Percentiles rank a stretch among this genome's conserved stretches.
Evolutionary conservation across 345 rosid genomes (phyloP).

Genomic region (Diplotaxis tenuifolia): DNA sequence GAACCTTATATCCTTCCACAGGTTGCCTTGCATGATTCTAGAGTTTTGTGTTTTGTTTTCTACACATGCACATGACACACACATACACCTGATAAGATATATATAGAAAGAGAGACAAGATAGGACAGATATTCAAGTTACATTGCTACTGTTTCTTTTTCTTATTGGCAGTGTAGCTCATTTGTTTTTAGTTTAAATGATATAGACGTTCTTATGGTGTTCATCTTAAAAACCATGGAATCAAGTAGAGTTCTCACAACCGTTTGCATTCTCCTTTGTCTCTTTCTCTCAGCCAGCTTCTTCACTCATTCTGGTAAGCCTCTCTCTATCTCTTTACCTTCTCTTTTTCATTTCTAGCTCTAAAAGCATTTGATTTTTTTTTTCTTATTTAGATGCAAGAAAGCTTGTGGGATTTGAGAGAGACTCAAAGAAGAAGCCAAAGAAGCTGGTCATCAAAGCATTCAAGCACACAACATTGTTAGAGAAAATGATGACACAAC

Average conservation of each 20-base stretch:
- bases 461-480: conserved; percentile 38
- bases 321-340: neutral
- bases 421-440: conserved; percentile 9
- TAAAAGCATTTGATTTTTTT: neutral
- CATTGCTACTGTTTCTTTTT: conserved; percentile 11
- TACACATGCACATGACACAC: conserved; percentile 18
- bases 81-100: neutral
- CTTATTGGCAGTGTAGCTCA: conserved; percentile 5
- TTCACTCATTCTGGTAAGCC: conserved; percentile 49
- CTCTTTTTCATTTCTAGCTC: neutral
- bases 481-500: conserved; percentile 43
- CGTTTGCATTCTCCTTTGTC: conserved; percentile 40
- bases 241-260: conserved; percentile 22
- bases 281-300: conserved; percentile 39
- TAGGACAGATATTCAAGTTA: neutral
- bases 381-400: conserved; percentile 27
- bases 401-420: conserved; percentile 9
- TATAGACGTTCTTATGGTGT: neutral
- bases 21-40: conserved; percentile 33
- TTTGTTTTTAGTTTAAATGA: conserved; percentile 13
- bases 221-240: conserved; percentile 38
- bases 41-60: conserved; percentile 1
- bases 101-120: conserved; percentile 1
- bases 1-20: conserved; percentile 36
- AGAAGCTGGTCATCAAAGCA: conserved; percentile 29